Base-by-base conservation (phyloP, 2,329 filamentous ascomycete species). In the Cladosporium phlei region DNA sequence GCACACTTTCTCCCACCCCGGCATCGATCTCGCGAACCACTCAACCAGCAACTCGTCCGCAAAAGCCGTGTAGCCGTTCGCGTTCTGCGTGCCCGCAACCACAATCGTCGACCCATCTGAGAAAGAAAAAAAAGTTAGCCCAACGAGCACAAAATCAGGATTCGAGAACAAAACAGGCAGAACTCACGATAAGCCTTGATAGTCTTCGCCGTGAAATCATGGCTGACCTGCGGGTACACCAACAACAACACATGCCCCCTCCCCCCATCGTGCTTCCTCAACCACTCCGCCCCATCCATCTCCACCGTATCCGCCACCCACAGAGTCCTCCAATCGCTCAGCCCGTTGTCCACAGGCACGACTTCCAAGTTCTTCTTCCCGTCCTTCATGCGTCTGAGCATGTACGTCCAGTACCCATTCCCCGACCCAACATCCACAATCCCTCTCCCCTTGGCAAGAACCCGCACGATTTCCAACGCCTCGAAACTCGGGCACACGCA, bases 331-430 rank as follows among this genome's bases (percentile, higher is more conserved):
- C 85, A 89, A 55, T 77, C 75, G 54, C 77, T 83, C 58, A 82
- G 74, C 57, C 77, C 78, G 60, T 78, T 86, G 63, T 89, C 85
- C 7, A 88, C 74, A 1, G 85, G 72, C 16, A 72, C 66, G 1
- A 81, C 77, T 5, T 67, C 65, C 25, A 66, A 16, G 46, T 56
- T 55, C 46, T 57, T 59, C 56, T 60, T 59, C 4, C 60, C 59
- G 9, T 78, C 62, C 16, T 78, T 75, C 56, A 80, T 75, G 19
- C 71, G 65, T 2, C 85, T 76, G 10, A 88, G 75, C 78, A 86
- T 80, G 52, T 80, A 83, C 6, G 79, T 77, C 85, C 85, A 89
- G 67, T 88, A 89, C 9, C 84, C 85, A 59, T 83, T 86, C 2
- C 85, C 85, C 44, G 76, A 81, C 3, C 83, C 85, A 29, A 88